Conservation (phyloP, 495 filamentous ascomycete genomes). For the Hypoxylon fuscum region DNA sequence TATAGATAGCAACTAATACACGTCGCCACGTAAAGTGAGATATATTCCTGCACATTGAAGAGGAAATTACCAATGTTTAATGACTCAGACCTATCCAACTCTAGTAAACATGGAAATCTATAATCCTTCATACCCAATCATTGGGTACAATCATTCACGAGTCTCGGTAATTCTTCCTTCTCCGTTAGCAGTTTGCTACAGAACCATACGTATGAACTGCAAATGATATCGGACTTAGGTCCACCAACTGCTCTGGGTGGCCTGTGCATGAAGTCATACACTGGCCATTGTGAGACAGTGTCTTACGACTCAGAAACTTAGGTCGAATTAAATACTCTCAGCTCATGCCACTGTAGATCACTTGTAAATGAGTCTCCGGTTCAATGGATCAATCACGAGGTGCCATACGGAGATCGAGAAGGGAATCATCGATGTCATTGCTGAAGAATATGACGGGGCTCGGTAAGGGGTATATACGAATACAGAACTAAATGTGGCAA, state of each 20-base stretch:
- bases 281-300: conserved; percentile 28
- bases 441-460: too few species aligned
- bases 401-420: background rate
- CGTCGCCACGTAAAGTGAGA: background rate
- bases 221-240: conserved; percentile 23
- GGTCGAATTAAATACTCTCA: conserved; percentile 6
- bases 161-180: background rate
- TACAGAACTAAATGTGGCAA: too few species aligned
- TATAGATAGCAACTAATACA: background rate
- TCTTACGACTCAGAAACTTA: conserved; percentile 24
- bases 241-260: conserved; percentile 5
- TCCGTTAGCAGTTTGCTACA: conserved; percentile 3
- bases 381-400: background rate
- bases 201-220: background rate
- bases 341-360: conserved; percentile 10
- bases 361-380: background rate
- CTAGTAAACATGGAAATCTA: background rate
- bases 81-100: background rate
- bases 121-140: background rate
- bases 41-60: background rate
- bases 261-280: conserved; percentile 13
- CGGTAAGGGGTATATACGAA: too few species aligned
- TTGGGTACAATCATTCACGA: background rate
- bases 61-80: background rate
- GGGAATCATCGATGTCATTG: background rate